Percentiles rank a stretch among this genome's conserved stretches.
Evolutionary conservation across 1,284 basidiomycete genomes (phyloP).

Genomic region (Ceratobasidium sp.): DNA sequence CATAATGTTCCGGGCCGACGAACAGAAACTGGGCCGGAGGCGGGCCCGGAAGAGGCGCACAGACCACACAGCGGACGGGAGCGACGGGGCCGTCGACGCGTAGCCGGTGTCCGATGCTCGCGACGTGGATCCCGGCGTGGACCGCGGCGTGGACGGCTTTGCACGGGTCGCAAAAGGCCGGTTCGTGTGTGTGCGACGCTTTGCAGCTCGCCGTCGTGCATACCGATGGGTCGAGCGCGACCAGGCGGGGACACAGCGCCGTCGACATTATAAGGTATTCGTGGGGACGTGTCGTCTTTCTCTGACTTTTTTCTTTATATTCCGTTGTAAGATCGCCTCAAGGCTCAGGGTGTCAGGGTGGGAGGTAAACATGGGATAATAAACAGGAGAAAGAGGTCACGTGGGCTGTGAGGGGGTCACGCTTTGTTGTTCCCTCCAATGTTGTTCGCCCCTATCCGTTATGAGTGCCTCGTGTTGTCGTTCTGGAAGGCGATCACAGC

Average conservation of each 20-base stretch:
- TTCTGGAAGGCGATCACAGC: too few species aligned
- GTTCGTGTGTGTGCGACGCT: slow-evolving; percentile 33
- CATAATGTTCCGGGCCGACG: slow-evolving; percentile 40
- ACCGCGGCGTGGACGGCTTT: slow-evolving; percentile 39
- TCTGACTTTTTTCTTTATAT: slow-evolving; percentile 21
- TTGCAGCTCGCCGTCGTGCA: slow-evolving; percentile 10
- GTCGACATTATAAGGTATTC: slow-evolving; percentile 30
- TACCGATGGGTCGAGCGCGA: slow-evolving; percentile 34
- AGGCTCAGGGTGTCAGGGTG: slow-evolving; percentile 42
- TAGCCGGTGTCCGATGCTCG: slow-evolving; percentile 28
- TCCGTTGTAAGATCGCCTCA: background rate
- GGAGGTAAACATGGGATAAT: background rate
- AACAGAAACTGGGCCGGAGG: slow-evolving; percentile 29
- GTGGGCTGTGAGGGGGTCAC: slow-evolving; percentile 1
- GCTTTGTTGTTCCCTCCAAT: background rate
- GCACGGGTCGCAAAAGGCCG: slow-evolving; percentile 42
- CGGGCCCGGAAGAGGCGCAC: slow-evolving; percentile 11
- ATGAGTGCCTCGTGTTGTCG: background rate
- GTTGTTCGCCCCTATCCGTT: slow-evolving; percentile 1
- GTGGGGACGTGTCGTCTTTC: background rate
- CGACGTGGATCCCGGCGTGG: slow-evolving; percentile 35
- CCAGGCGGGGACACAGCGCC: slow-evolving; percentile 39
- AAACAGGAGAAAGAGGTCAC: slow-evolving; percentile 4
- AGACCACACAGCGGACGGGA: slow-evolving; percentile 39
- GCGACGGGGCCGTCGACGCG: slow-evolving; percentile 43